Conservation (phyloP, 257 asterid species). For the Primulina huaijiensis region DNA sequence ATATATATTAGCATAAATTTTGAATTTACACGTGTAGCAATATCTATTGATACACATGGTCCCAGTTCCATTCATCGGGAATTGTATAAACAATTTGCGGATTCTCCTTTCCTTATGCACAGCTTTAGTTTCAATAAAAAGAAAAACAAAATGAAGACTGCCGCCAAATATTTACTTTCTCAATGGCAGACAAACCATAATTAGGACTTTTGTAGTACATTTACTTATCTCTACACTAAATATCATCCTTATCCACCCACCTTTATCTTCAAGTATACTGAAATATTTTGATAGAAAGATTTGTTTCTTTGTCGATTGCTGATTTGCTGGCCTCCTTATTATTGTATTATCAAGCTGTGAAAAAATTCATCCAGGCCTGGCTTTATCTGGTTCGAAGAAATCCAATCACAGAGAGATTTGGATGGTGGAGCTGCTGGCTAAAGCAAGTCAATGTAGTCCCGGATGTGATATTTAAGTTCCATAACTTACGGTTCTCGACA, state of each 20-base stretch:
- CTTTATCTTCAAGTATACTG: background rate
- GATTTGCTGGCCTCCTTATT: background rate
- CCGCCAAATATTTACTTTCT: background rate
- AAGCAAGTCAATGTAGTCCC: conserved; percentile 24
- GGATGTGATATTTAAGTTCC: conserved; percentile 18
- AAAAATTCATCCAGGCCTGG: conserved; percentile 20
- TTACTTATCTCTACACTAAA: background rate
- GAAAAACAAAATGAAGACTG: background rate
- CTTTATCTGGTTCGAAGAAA: conserved; percentile 4
- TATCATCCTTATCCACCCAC: background rate
- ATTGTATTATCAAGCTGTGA: conserved; percentile 5
- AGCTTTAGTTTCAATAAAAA: background rate
- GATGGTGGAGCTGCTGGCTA: conserved; percentile 14
- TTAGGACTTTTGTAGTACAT: background rate
- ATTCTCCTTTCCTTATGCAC: background rate
- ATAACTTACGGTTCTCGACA: conserved; percentile 14
- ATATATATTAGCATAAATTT: background rate
- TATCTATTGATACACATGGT: background rate
- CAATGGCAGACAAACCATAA: background rate
- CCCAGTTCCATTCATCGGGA: background rate
- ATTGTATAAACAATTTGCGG: background rate
- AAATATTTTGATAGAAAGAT: background rate
- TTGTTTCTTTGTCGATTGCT: conserved; percentile 3
- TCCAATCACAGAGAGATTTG: conserved; percentile 14
- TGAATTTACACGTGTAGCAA: background rate